Conservation (phyloP, 345 rosid species). For the Clarkia xantiana region DNA sequence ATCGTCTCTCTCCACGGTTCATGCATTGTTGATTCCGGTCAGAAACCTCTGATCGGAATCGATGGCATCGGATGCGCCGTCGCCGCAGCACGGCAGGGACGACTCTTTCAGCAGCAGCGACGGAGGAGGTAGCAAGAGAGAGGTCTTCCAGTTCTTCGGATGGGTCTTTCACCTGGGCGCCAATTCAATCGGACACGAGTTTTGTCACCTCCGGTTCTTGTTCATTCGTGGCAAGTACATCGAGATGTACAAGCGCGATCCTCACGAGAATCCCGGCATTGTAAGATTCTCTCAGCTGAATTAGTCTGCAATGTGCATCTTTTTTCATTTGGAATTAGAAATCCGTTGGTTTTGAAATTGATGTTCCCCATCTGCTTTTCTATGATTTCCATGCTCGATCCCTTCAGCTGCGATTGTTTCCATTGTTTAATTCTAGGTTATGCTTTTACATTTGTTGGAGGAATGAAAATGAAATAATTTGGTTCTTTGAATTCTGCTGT, state of each 20-base stretch:
- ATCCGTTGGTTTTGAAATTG: too few species aligned
- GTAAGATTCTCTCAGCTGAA: conserved; percentile 21
- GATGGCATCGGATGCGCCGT: not conserved
- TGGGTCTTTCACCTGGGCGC: conserved; percentile 77
- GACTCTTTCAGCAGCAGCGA: not conserved
- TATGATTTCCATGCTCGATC: too few species aligned
- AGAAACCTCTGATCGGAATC: not conserved
- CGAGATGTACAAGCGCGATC: conserved; percentile 85
- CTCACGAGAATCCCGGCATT: conserved; percentile 74
- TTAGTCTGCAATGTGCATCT: too few species aligned
- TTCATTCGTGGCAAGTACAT: conserved; percentile 67
- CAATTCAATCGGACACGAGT: conserved; percentile 73
- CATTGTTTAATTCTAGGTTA: too few species aligned
- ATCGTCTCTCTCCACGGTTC: too few species aligned
- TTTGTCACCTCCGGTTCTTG: conserved; percentile 60
- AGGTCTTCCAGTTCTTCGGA: conserved; percentile 47
- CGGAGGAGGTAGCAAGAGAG: conserved; percentile 10
- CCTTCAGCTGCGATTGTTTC: too few species aligned
- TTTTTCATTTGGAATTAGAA: too few species aligned
- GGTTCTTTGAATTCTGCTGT: too few species aligned
- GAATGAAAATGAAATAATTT: too few species aligned
- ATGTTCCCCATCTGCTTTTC: too few species aligned
- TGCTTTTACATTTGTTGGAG: too few species aligned
- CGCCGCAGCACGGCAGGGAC: not conserved
- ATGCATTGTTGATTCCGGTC: not conserved